A percentile compares a stretch with the other conserved stretches of the same genome.
Conservation (phyloP, 2,329 filamentous ascomycete species). For the Aspergillus sp. region DNA sequence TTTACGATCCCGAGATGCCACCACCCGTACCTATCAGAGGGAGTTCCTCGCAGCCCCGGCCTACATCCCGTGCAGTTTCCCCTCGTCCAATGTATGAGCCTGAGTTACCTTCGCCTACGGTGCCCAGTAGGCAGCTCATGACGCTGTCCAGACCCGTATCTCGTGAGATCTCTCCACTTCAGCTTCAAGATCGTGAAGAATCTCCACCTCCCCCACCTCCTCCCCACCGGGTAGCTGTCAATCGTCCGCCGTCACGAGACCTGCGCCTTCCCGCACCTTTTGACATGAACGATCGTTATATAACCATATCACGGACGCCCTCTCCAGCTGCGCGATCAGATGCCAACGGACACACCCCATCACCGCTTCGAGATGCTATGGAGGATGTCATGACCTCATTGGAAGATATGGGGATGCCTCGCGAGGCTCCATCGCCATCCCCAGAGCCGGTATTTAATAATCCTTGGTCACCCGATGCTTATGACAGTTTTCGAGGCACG, state of each 20-base stretch:
- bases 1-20: constrained; percentile 7
- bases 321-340: constrained; percentile 55
- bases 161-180: constrained; percentile 21
- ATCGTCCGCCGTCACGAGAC: constrained; percentile 25
- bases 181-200: constrained; percentile 52
- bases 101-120: constrained; percentile 5
- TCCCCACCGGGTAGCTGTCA: constrained; percentile 61
- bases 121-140: constrained; percentile 7
- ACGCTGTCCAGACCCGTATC: constrained; percentile 10
- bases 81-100: constrained; percentile 6
- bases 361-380: constrained; percentile 90
- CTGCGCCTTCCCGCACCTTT: constrained; percentile 28
- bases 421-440: constrained; percentile 46
- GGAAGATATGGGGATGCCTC: constrained; percentile 71
- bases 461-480: constrained; percentile 89
- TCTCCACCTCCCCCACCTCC: constrained; percentile 84
- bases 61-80: constrained; percentile 9
- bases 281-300: constrained; percentile 38
- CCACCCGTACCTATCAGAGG: constrained; percentile 14
- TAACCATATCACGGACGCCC: constrained; percentile 38
- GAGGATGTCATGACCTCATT: constrained; percentile 96
- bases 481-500: constrained; percentile 50
- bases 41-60: constrained; percentile 1
- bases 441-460: constrained; percentile 52
- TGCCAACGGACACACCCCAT: constrained; percentile 70